These are phyloP conservation scores for Blumeria hordei DNA, from an alignment of 2,329 filamentous ascomycete genomes.

Conservation along the genomic window DNA sequence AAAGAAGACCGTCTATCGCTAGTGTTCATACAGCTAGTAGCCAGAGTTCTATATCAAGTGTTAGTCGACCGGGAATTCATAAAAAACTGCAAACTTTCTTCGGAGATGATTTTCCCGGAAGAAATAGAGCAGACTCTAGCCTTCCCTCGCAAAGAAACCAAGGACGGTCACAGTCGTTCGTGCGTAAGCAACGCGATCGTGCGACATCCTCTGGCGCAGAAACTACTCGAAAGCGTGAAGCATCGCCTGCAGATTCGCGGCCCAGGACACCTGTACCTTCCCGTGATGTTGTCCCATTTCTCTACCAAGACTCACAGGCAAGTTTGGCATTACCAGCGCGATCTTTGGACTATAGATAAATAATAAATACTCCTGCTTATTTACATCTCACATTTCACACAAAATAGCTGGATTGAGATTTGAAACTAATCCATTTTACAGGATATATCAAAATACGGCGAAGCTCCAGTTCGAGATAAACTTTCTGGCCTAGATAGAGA, in stretches of 20 bases:
- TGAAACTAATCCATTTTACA: slow-evolving; percentile 13
- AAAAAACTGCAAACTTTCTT: slow-evolving; percentile 83
- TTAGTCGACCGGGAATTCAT: slow-evolving; percentile 40
- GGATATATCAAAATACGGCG: slow-evolving; percentile 56
- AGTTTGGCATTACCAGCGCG: slow-evolving; percentile 16
- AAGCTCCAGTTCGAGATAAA: slow-evolving; percentile 49
- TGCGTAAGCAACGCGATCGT: slow-evolving; percentile 37
- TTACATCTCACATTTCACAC: too few relatives aligned
- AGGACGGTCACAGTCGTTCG: slow-evolving; percentile 36
- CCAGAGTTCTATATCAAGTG: slow-evolving; percentile 41
- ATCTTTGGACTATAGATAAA: background rate
- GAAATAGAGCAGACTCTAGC: slow-evolving; percentile 51
- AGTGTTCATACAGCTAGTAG: slow-evolving; percentile 76
- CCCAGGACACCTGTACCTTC: slow-evolving; percentile 69
- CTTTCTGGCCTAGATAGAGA: slow-evolving; percentile 46
- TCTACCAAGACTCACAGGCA: slow-evolving; percentile 70
- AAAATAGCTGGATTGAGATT: background rate
- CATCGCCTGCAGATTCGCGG: slow-evolving; percentile 51
- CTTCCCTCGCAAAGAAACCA: slow-evolving; percentile 31
- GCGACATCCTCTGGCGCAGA: slow-evolving; percentile 61
- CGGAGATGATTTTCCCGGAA: slow-evolving; percentile 61
- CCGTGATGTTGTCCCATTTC: slow-evolving; percentile 90
- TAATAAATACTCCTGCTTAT: background rate
- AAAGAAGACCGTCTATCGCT: slow-evolving; percentile 64
- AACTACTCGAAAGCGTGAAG: slow-evolving; percentile 29